A percentile compares a stretch with the other conserved stretches of the same genome.
Evolutionary conservation across 371 early-diverging fungal species (phyloP).

Genomic region (Mucor plumbeus): DNA sequence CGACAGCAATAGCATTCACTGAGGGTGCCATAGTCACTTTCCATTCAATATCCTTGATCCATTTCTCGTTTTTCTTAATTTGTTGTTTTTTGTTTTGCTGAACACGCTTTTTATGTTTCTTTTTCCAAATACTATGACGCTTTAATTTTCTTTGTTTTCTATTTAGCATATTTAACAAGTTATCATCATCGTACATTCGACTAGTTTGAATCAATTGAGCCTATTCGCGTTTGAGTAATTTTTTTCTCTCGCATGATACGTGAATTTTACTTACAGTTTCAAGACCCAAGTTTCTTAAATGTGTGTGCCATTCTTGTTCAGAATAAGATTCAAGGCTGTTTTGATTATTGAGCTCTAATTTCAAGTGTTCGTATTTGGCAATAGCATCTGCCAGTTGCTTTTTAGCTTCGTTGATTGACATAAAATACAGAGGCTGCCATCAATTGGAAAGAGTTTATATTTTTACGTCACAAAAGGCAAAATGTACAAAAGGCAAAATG

Average conservation of each 20-base stretch:
- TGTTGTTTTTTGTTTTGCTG: conserved; percentile 1
- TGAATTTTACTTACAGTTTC: conserved; percentile 18
- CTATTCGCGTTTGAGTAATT: conserved; percentile 8
- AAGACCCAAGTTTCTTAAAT: conserved; percentile 18
- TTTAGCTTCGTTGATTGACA: conserved; percentile 29
- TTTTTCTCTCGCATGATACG: background rate
- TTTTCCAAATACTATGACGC: conserved; percentile 26
- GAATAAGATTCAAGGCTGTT: conserved; percentile 1
- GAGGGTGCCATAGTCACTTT: conserved; percentile 13
- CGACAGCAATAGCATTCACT: background rate
- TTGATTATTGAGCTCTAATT: conserved; percentile 5
- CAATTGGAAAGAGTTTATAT: too few species aligned
- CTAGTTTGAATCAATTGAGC: conserved; percentile 24
- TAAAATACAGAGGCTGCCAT: background rate
- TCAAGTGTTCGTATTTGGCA: conserved; percentile 18
- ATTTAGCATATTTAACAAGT: conserved; percentile 1
- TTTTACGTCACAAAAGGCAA: too few species aligned
- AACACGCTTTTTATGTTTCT: conserved; percentile 16
- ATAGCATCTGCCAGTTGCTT: conserved; percentile 24
- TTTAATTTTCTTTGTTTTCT: conserved; percentile 22
- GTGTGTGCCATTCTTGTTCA: conserved; percentile 25
- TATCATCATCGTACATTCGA: conserved; percentile 6
- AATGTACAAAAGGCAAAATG: too few species aligned
- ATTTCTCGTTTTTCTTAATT: conserved; percentile 9
- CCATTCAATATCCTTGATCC: conserved; percentile 26